These are phyloP conservation scores for Bimuria novae-zelandiae DNA, from an alignment of 2,329 filamentous ascomycete species.

Conservation along the genomic window DNA sequence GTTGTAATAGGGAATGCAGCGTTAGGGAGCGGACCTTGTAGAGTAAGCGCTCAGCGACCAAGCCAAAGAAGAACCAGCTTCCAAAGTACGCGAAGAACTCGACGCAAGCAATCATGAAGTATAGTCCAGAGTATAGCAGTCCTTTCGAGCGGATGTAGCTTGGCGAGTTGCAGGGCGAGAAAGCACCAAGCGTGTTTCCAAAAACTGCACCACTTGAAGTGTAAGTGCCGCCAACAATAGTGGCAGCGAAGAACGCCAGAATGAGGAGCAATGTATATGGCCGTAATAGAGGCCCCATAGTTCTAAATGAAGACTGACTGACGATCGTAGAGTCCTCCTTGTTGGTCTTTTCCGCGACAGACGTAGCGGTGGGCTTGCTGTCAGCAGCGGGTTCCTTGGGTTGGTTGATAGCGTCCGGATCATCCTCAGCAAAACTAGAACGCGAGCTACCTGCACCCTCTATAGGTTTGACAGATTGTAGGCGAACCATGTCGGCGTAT, in stretches of 20 bases:
- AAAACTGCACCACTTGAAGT: constrained; percentile 64
- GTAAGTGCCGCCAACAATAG: constrained; percentile 62
- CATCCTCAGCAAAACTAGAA: constrained; percentile 25
- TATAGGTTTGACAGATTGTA: constrained; percentile 52
- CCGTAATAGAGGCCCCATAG: constrained; percentile 47
- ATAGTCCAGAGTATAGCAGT: constrained; percentile 61
- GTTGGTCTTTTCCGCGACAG: constrained; percentile 2
- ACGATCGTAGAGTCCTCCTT: constrained; percentile 24
- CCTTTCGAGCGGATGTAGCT: constrained; percentile 56
- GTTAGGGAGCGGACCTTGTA: constrained; percentile 67
- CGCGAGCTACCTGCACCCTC: constrained; percentile 26
- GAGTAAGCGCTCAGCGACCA: constrained; percentile 66
- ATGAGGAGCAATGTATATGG: constrained; percentile 53
- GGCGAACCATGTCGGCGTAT: constrained; percentile 55
- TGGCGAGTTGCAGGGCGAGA: constrained; percentile 59
- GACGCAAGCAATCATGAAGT: constrained; percentile 64
- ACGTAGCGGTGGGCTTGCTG: constrained; percentile 2
- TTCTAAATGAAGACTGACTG: constrained; percentile 32
- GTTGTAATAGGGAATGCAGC: constrained; percentile 67
- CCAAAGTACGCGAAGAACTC: constrained; percentile 66
- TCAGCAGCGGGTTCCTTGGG: constrained; percentile 22
- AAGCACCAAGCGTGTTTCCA: constrained; percentile 62
- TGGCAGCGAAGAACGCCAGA: constrained; percentile 56
- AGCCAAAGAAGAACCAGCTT: constrained; percentile 63
- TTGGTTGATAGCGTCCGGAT: constrained; percentile 25